Percentiles rank a stretch among this genome's conserved stretches.
Evolutionary conservation across 2,329 filamentous ascomycete species (phyloP).

Genomic region (Colletotrichum lupini): DNA sequence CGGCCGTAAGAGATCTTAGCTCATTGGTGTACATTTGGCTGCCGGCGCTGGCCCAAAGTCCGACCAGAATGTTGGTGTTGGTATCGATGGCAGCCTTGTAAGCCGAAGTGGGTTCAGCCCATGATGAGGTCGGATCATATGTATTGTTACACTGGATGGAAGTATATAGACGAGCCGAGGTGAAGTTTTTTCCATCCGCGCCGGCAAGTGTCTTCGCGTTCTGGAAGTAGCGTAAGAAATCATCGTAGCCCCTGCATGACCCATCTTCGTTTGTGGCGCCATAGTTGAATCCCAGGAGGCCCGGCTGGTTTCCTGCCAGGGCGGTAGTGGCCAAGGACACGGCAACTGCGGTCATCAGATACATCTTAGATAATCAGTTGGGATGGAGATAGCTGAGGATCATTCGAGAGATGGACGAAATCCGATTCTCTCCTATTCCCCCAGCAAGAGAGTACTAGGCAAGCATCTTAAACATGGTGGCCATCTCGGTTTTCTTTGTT

Average conservation of each 20-base stretch:
- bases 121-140: slow-evolving; percentile 56
- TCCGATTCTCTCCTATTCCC: accelerated
- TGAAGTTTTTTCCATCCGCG: slow-evolving; percentile 7
- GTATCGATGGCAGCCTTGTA: slow-evolving; percentile 69
- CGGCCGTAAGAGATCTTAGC: slow-evolving; percentile 60
- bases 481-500: background rate
- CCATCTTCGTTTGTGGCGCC: slow-evolving; percentile 34
- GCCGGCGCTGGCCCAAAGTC: slow-evolving; percentile 57
- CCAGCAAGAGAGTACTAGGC: too few relatives aligned
- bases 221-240: slow-evolving; percentile 32
- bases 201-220: slow-evolving; percentile 23
- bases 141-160: slow-evolving; percentile 33
- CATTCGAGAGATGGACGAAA: background rate
- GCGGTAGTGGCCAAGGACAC: slow-evolving; percentile 21
- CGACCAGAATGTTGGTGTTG: slow-evolving; percentile 61
- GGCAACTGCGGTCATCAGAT: background rate
- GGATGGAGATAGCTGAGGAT: background rate
- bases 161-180: slow-evolving; percentile 33
- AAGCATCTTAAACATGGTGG: background rate
- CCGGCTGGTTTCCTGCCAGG: slow-evolving; percentile 20
- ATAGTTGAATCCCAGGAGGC: slow-evolving; percentile 35
- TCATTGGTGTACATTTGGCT: slow-evolving; percentile 50
- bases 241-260: slow-evolving; percentile 29
- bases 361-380: slow-evolving; percentile 12
- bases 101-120: slow-evolving; percentile 71